Base-by-base conservation (phyloP, 2,329 filamentous ascomycete genomes). In the Didymella keratinophila region DNA sequence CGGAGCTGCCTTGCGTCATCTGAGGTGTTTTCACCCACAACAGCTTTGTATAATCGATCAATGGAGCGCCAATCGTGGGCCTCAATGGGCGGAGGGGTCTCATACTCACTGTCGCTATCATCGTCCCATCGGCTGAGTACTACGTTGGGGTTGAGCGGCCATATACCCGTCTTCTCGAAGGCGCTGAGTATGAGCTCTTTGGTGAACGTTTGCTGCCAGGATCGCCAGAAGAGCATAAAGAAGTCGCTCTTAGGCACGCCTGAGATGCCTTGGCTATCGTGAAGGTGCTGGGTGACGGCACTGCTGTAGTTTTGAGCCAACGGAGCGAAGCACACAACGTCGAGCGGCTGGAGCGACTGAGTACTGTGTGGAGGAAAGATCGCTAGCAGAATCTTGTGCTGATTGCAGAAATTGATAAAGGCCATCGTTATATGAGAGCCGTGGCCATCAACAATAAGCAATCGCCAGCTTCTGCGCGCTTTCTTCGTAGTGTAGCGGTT, bases 131-230 rank as follows among this genome's bases (percentile, higher is more conserved):
- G n/a, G n/a, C n/a, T n/a, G n/a, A 45, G 43, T 45, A 45, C 25
- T 45, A 20, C 9, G 10, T 45, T 32, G n/a, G 27, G 43, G 27
- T 45, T 45, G 27, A 45, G n/a, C 8, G 27, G 43, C n/a, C 2
- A 45, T 20, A 45, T 12, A 20, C 43, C 25, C 3, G 10, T 21
- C 3, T 20, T 21, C 43, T 45, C n/a, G n/a, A 45, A 45, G 27
- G 43, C 43, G 43, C 43, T 45, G 18, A 45, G 43, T 45, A 45
- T 45, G 28, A 45, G 43, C 43, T 45, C 43, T 32, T 45, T 32
- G n/a, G n/a, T 20, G 18, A 45, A 45, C 27, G 27, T 45, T 21
- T 32, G 8, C 43, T 21, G 9, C 43, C 27, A 45, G 4, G 43
- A 20, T 45, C 27, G 6, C 44, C 30, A 47, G 44, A 36, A 47